These are phyloP conservation scores for Neophaeococcomyces mojaviensis DNA, from an alignment of 2,329 filamentous ascomycete genomes.

Conservation along the genomic window DNA sequence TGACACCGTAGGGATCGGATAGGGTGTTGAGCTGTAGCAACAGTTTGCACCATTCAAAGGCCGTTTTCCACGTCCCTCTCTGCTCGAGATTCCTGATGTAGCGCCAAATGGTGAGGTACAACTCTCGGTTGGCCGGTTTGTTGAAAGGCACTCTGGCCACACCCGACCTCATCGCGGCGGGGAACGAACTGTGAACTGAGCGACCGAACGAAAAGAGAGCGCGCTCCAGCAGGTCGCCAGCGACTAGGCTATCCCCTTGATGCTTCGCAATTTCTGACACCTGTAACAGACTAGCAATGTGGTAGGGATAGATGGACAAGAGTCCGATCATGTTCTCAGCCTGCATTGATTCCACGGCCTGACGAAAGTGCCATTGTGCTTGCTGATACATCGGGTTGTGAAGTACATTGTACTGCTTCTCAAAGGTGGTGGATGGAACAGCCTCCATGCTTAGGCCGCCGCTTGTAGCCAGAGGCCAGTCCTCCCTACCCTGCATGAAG, in stretches of 20 bases:
- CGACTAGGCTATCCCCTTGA: slow-evolving; percentile 77
- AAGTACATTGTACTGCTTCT: slow-evolving; percentile 66
- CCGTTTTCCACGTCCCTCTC: slow-evolving; percentile 89
- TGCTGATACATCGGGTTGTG: slow-evolving; percentile 68
- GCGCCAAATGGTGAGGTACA: slow-evolving; percentile 83
- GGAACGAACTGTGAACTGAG: slow-evolving; percentile 75
- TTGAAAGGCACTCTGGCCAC: slow-evolving; percentile 73
- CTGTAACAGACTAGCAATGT: slow-evolving; percentile 87
- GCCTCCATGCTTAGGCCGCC: slow-evolving; percentile 79
- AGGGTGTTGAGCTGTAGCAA: slow-evolving; percentile 65
- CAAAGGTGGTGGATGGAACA: slow-evolving; percentile 48
- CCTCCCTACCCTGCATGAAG: slow-evolving; percentile 78
- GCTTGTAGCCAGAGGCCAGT: slow-evolving; percentile 72
- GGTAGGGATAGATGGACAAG: slow-evolving; percentile 71
- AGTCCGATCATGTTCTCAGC: slow-evolving; percentile 74
- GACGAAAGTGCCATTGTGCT: slow-evolving; percentile 68
- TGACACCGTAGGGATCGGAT: slow-evolving; percentile 74
- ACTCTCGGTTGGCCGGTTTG: slow-evolving; percentile 79
- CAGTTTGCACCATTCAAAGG: slow-evolving; percentile 87
- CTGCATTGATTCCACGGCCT: slow-evolving; percentile 73
- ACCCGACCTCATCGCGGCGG: slow-evolving; percentile 66
- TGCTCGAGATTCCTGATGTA: slow-evolving; percentile 79
- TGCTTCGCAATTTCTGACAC: slow-evolving; percentile 88
- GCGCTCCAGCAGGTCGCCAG: slow-evolving; percentile 80
- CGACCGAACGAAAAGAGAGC: slow-evolving; percentile 92